Evolutionary conservation across 441 rosid species (phyloP).

Genomic region (Jatropha multifida): DNA sequence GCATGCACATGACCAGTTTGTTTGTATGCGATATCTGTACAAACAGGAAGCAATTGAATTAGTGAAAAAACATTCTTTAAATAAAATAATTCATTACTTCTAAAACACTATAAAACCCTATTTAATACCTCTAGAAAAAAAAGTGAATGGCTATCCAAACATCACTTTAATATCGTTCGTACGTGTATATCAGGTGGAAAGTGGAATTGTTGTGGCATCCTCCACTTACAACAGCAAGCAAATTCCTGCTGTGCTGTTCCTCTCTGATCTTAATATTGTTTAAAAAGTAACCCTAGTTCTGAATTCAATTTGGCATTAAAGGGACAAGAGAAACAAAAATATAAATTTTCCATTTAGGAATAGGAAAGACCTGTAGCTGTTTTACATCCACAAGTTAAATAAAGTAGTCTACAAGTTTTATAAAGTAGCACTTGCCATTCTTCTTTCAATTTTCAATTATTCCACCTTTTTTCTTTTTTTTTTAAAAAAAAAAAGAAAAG

Average conservation of each 20-base stretch:
- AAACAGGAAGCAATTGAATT: neutral
- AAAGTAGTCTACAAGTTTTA: constrained; percentile 33
- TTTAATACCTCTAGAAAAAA: neutral
- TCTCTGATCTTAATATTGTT: neutral
- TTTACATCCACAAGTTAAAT: constrained; percentile 31
- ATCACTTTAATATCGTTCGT: neutral
- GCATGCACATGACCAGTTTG: too few relatives aligned
- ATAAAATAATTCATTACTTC: neutral
- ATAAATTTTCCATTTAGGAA: neutral
- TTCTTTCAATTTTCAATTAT: constrained; percentile 10
- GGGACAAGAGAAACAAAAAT: neutral
- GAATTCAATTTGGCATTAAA: constrained; percentile 16
- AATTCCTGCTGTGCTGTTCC: constrained; percentile 16
- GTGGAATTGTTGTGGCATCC: constrained; percentile 31
- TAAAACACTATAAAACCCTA: neutral
- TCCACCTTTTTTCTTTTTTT: neutral
- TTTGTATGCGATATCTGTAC: neutral
- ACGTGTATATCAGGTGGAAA: constrained; percentile 18
- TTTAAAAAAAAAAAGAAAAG: neutral
- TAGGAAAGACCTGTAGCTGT: neutral
- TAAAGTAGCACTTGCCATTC: constrained; percentile 22
- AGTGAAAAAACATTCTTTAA: neutral
- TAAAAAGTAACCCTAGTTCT: neutral
- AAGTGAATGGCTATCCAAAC: constrained; percentile 2
- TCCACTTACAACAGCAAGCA: constrained; percentile 30